Base-by-base conservation (phyloP, 257 asterid species). In the Solanum clarkiae region DNA sequence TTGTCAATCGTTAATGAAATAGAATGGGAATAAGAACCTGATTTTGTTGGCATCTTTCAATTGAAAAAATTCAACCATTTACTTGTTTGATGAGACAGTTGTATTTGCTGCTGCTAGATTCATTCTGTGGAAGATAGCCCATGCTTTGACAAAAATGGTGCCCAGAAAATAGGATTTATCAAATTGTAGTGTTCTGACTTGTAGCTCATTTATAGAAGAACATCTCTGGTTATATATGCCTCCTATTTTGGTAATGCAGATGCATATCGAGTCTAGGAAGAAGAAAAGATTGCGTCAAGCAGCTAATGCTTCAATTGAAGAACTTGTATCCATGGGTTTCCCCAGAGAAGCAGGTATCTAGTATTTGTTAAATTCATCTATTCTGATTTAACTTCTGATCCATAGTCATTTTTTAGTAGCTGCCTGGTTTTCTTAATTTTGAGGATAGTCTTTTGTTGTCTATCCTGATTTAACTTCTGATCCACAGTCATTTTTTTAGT, bases 251-350 rank as follows among this genome's bases (percentile, higher is more conserved):
- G 70, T 82, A 81, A 83, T 90, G 74, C 93, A 96, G 99, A 85
- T 86, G 84, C 93, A 91, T 51, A 62, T 96, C 51, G 93, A 93
- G 88, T 83, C 95, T 62, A 90, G 81, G 92, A 95, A 88, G 91
- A 90, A 91, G 81, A 95, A 91, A 90, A 92, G 93, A 87, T 40
- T 90, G 86, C 92, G 86, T 47, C 86, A 63, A 85, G 89, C 88
- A 77, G 82, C 83, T 72, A 80, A 88, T 81, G 85, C 90, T 84
- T 92, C 95, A 42, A 90, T 72, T 79, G 92, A 91, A 88, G 89
- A 90, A 82, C 94, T 92, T 53, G 86, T 84, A 53, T 80, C 95
- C 83, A 91, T 93, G 95, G 98, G 97, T 84, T 93, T 93, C 87
- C 91, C 92, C 0, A 90, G 88, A 86, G 93, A 90, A 87, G 87